Conservation (phyloP, 2,329 filamentous ascomycete genomes). For the Leptographium radiaticola region DNA sequence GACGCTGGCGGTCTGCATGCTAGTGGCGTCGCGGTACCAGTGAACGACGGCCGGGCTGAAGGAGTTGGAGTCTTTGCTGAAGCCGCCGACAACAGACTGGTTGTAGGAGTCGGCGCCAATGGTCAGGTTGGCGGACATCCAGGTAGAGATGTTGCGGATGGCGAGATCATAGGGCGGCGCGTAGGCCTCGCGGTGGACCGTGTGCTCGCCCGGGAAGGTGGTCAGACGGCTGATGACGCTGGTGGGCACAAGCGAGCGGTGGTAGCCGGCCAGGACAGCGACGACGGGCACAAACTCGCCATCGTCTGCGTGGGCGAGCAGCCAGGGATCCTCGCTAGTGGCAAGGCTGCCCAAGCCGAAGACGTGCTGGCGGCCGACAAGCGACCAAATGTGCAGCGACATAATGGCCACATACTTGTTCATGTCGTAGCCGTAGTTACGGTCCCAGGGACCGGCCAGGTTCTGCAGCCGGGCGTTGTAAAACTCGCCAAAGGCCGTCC, state of each 20-base stretch:
- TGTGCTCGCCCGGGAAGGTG: constrained; percentile 38
- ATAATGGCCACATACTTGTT: constrained; percentile 46
- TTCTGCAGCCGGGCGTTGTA: constrained; percentile 48
- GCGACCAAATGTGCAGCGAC: constrained; percentile 43
- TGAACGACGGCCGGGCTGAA: constrained; percentile 50
- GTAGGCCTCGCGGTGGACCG: constrained; percentile 36
- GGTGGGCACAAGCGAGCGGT: background rate
- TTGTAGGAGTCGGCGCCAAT: constrained; percentile 48
- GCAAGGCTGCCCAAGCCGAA: background rate
- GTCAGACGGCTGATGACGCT: constrained; percentile 26
- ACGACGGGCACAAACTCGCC: constrained; percentile 45
- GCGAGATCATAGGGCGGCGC: constrained; percentile 45
- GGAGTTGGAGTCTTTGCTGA: constrained; percentile 32
- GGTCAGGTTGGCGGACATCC: constrained; percentile 41
- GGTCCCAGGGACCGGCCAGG: constrained; percentile 51
- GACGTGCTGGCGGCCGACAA: constrained; percentile 35
- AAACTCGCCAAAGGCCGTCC: constrained; percentile 28
- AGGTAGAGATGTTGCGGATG: constrained; percentile 45
- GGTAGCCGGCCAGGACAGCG: constrained; percentile 17
- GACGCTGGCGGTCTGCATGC: constrained; percentile 18
- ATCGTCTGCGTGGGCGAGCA: constrained; percentile 46
- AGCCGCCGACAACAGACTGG: constrained; percentile 42
- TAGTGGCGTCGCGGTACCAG: constrained; percentile 27
- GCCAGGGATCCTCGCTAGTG: constrained; percentile 1
- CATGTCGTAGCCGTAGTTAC: constrained; percentile 51